A percentile compares a stretch with the other conserved stretches of the same genome.
Evolutionary conservation across 2,329 filamentous ascomycete species (phyloP).

Genomic region (Colletotrichum lindemuthianum): DNA sequence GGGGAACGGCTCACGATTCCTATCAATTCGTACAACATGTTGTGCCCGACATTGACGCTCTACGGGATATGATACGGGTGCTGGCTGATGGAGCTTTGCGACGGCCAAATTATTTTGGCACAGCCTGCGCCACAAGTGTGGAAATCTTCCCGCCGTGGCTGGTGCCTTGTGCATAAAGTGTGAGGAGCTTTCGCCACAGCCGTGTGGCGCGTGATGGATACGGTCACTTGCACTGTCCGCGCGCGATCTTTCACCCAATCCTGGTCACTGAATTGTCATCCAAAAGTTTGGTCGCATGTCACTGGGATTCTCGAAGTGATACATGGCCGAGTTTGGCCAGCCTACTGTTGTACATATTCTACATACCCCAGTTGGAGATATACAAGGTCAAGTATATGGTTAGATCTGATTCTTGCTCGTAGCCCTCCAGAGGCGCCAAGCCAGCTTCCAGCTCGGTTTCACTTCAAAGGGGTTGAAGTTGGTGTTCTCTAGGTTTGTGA

Average conservation of each 20-base stretch:
- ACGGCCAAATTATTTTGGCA: constrained; percentile 31
- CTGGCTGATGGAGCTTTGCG: constrained; percentile 20
- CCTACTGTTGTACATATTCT: constrained; percentile 21
- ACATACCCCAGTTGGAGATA: constrained; percentile 7
- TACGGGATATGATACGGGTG: constrained; percentile 16
- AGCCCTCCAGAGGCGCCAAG: constrained; percentile 75
- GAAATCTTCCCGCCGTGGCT: constrained; percentile 29
- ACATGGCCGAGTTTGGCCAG: neutral
- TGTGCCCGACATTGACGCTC: constrained; percentile 48
- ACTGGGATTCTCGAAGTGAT: neutral
- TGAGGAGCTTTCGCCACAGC: constrained; percentile 22
- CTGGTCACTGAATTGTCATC: constrained; percentile 24
- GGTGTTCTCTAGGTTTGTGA: constrained; percentile 78
- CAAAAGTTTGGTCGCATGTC: neutral
- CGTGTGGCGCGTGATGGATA: constrained; percentile 2
- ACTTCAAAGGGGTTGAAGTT: constrained; percentile 86
- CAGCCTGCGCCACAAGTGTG: constrained; percentile 19
- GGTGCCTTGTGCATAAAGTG: rapidly evolving
- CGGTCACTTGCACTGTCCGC: constrained; percentile 19
- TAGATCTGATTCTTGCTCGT: constrained; percentile 60
- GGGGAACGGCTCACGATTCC: constrained; percentile 78
- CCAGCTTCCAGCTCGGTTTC: constrained; percentile 80
- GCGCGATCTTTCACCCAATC: constrained; percentile 17
- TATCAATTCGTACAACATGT: constrained; percentile 97
- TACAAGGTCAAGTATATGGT: constrained; percentile 13